A percentile compares a stretch with the other conserved stretches of the same genome.
Conservation (phyloP, 345 rosid species). For the Hypericum perforatum region DNA sequence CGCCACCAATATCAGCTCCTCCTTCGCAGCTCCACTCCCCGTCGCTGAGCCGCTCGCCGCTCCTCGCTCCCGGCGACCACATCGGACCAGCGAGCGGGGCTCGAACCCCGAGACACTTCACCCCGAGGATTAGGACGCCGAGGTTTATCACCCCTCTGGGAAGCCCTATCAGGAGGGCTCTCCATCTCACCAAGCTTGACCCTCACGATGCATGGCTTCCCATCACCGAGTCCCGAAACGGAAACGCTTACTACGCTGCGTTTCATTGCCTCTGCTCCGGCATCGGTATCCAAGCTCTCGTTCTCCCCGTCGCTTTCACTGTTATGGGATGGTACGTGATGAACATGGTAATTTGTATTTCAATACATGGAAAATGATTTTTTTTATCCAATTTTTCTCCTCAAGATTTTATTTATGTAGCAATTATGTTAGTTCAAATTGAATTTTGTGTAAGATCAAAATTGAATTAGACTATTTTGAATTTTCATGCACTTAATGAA, state of each 20-base stretch:
- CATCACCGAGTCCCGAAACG: conserved; percentile 40
- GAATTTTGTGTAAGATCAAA: too few species aligned
- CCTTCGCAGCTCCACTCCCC: conserved; percentile 77
- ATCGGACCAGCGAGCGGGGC: conserved; percentile 25
- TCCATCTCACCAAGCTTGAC: background rate
- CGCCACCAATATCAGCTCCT: conserved; percentile 52
- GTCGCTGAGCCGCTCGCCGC: conserved; percentile 51
- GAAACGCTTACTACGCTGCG: conserved; percentile 9
- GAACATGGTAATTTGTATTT: background rate
- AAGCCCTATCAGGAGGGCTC: background rate
- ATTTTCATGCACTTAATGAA: background rate
- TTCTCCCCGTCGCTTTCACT: conserved; percentile 35
- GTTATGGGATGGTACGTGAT: conserved; percentile 34
- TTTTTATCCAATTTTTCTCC: too few species aligned
- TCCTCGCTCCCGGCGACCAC: conserved; percentile 27
- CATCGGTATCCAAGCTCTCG: conserved; percentile 33
- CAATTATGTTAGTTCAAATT: too few species aligned
- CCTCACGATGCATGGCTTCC: conserved; percentile 36
- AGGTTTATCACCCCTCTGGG: background rate
- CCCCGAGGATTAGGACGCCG: conserved; percentile 30
- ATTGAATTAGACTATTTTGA: too few species aligned
- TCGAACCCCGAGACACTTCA: conserved; percentile 22
- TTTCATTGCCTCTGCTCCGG: conserved; percentile 36
- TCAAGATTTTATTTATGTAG: too few species aligned
- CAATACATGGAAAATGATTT: background rate